Base-by-base conservation (phyloP, 2,329 filamentous ascomycete species). In the Penicillium sp. region DNA sequence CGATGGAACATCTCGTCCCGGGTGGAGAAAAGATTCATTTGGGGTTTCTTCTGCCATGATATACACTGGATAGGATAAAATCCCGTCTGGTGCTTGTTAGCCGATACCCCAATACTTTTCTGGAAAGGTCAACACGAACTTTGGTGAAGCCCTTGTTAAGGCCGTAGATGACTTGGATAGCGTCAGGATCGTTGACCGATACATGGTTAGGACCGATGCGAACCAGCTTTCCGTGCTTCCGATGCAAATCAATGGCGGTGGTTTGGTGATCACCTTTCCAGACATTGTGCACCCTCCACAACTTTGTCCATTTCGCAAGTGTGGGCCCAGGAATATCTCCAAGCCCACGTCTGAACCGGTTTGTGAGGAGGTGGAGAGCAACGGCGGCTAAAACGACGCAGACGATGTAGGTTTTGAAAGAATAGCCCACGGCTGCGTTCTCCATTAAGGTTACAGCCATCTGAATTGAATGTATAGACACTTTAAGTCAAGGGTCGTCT, bases 191-290 rank as follows among this genome's bases (percentile, higher is more conserved):
- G 3, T 46, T 42, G 35, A 38, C 35, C 8, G 35, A 38, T 10
- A 38, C 35, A 23, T 38, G 35, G 3, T 23, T 20, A 10, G 35
- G 35, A 6, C 35, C 35, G 35, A 38, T 38, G 13, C 35, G 35
- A 38, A 38, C 35, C 5, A 71, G 50, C 3, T 57, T 46, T 1
- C 67, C 70, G 48, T 72, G 64, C 35, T 63, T 51, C 8, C 56
- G 43, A 43, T 72, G 70, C 3, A 73, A 53, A 23, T 47, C 27
- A 25, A 59, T 50, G 4, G 46, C 51, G 1, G 47, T 45, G 10
- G 42, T 39, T 9, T 61, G 58, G 12, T 50, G 46, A 24, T 60
- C 41, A 1, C 54, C 56, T 20, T 55, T 49, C 55, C 55, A 59
- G 1, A 59, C 56, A 31, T 43, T 50, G 18, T 59, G 32, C 7